These are phyloP conservation scores for Termitomyces sp. DNA, from an alignment of 768 basidiomycete species.

Conservation along the genomic window DNA sequence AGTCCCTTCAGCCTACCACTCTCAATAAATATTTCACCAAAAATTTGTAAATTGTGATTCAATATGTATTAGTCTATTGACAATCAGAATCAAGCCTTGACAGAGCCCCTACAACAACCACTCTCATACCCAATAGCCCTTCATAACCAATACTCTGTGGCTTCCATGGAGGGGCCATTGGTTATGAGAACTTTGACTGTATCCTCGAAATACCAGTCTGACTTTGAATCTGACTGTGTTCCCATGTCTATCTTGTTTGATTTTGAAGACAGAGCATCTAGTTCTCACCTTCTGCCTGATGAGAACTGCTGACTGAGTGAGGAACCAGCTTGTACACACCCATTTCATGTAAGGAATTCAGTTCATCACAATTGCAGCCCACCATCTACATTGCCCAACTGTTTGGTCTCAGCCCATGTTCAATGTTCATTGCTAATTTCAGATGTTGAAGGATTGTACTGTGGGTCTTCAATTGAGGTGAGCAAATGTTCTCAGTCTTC, in stretches of 20 bases:
- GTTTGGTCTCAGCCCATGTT: neutral
- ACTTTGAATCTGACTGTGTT: too few relatives aligned
- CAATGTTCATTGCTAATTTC: neutral
- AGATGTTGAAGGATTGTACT: neutral
- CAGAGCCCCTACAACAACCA: neutral
- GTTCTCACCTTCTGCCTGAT: too few relatives aligned
- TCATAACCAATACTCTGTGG: too few relatives aligned
- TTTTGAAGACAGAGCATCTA: too few relatives aligned
- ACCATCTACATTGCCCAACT: neutral
- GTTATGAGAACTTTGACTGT: too few relatives aligned
- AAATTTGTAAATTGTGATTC: neutral
- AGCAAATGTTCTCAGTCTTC: neutral
- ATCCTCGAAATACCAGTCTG: too few relatives aligned
- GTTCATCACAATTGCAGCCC: too few relatives aligned
- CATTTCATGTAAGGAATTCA: too few relatives aligned
- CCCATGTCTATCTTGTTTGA: too few relatives aligned
- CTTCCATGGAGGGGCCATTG: too few relatives aligned
- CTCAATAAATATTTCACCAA: neutral
- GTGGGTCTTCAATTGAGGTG: neutral
- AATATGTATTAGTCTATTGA: neutral
- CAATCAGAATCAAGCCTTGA: neutral
- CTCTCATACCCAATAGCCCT: neutral
- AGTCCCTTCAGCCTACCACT: neutral
- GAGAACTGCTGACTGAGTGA: too few relatives aligned
- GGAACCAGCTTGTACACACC: too few relatives aligned